A percentile compares a stretch with the other conserved stretches of the same genome.
Conservation (phyloP, 2,329 filamentous ascomycete genomes). For the Aureobasidium sp. region DNA sequence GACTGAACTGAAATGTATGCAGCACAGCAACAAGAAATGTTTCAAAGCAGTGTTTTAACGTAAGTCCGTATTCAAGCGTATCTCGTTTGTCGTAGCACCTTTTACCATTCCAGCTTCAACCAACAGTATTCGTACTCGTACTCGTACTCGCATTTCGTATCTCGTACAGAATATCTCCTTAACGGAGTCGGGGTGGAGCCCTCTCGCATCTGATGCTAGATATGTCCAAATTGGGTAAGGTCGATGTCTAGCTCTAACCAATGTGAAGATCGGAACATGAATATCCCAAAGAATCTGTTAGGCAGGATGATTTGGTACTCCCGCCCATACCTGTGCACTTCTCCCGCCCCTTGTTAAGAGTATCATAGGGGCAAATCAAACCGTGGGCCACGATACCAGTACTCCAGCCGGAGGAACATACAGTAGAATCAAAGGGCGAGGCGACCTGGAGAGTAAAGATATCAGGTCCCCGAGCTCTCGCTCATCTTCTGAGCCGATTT, state of each 20-base stretch:
- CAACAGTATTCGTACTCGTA: not conserved
- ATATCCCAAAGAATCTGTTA: not conserved
- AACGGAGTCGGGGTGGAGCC: not conserved
- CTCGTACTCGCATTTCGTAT: not conserved
- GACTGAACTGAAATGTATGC: not conserved
- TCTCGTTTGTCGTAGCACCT: not conserved
- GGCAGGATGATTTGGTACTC: not conserved
- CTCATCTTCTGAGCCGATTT: not conserved
- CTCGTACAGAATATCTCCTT: not conserved
- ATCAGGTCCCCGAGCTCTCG: not conserved
- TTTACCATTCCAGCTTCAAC: not conserved
- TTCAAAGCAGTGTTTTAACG: not conserved
- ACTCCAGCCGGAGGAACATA: not conserved
- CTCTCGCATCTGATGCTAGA: not conserved
- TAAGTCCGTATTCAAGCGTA: not conserved
- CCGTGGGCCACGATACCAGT: not conserved
- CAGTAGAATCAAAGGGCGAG: not conserved
- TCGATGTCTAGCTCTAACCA: not conserved
- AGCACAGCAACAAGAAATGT: no score
- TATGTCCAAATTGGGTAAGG: not conserved
- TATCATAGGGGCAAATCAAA: no score
- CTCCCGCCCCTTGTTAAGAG: not conserved
- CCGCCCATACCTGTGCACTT: not conserved
- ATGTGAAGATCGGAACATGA: not conserved
- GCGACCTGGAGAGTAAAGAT: not conserved